Base-by-base conservation (phyloP, 2,329 filamentous ascomycete species). In the Sporothrix dimorphospora region DNA sequence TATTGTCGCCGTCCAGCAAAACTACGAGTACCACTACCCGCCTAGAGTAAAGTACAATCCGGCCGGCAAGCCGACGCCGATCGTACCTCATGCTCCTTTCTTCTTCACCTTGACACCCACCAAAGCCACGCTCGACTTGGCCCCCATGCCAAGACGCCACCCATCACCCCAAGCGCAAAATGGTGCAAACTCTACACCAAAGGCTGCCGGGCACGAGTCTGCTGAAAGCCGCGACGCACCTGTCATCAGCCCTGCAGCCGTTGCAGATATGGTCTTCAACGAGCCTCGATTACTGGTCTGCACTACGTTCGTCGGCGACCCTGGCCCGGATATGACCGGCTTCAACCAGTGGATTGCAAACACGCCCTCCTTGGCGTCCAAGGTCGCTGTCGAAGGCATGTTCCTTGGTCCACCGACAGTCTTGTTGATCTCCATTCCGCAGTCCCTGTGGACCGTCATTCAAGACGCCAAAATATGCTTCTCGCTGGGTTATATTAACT, bases 381-480 rank as follows among this genome's bases (percentile, higher is more conserved):
- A 87, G 75, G 88, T 91, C 72, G 84, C 86, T 7, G 88, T 91
- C 4, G 89, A 91, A 77, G 89, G 88, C 75, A 91, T 91, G 87
- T 91, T 91, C 74, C 81, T 91, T 21, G 89, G 89, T 0, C 89
- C 89, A 0, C 89, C 89, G 0, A 91, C 89, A 0, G 90, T 91
- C 82, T 80, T 91, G 9, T 81, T 91, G 40, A 88, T 91, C 70
- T 91, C 89, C 4, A 91, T 91, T 87, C 88, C 89, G 4, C 84
- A 87, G 72, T 84, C 85, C 5, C 84, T 91, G 16, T 91, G 88
- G 88, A 88, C 86, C 75, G 84, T 90, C 27, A 87, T 91, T 8
- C 87, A 90, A 79, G 87, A 89, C 73, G 88, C 91, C 75, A 90
- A 90, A 76, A 88, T 90, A 27, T 91, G 89, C 79, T 89, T 87